These are phyloP conservation scores for Cotoneaster glaucophyllus DNA, from an alignment of 306 rosid genomes.

Conservation along the genomic window DNA sequence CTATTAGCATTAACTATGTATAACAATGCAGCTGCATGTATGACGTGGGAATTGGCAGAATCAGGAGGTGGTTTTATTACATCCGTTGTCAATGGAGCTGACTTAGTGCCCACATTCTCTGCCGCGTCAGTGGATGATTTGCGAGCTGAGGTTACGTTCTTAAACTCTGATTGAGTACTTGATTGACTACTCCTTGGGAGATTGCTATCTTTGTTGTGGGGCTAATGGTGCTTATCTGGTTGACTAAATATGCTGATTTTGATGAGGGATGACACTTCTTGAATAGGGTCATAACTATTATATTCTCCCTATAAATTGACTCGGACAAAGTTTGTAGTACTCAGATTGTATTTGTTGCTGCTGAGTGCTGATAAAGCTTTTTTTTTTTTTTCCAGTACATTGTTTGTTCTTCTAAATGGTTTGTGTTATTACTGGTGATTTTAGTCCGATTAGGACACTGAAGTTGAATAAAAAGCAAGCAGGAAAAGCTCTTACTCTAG, in stretches of 20 bases:
- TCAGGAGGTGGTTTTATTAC: slow-evolving; percentile 69
- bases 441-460: not conserved
- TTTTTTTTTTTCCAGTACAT: not conserved
- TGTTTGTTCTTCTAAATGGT: not conserved
- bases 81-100: slow-evolving; percentile 88
- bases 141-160: slow-evolving; percentile 72
- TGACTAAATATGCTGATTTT: not conserved
- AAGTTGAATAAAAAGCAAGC: not conserved
- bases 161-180: not conserved
- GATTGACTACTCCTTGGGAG: not conserved
- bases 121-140: slow-evolving; percentile 93
- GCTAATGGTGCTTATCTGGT: not conserved
- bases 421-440: not conserved
- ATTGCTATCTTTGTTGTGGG: not conserved
- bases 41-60: slow-evolving; percentile 99
- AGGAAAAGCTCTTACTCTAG: not conserved
- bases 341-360: not conserved
- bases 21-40: slow-evolving; percentile 81
- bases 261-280: not conserved
- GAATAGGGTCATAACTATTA: not conserved
- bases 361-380: not conserved
- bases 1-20: slow-evolving; percentile 21
- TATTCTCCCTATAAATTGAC: not conserved
- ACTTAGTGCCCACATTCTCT: slow-evolving; percentile 92
- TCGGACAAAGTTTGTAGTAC: not conserved